A percentile compares a stretch with the other conserved stretches of the same genome.
Evolutionary conservation across 2,329 filamentous ascomycete genomes (phyloP).

Genomic region (Calonectria pseudoturangicola): DNA sequence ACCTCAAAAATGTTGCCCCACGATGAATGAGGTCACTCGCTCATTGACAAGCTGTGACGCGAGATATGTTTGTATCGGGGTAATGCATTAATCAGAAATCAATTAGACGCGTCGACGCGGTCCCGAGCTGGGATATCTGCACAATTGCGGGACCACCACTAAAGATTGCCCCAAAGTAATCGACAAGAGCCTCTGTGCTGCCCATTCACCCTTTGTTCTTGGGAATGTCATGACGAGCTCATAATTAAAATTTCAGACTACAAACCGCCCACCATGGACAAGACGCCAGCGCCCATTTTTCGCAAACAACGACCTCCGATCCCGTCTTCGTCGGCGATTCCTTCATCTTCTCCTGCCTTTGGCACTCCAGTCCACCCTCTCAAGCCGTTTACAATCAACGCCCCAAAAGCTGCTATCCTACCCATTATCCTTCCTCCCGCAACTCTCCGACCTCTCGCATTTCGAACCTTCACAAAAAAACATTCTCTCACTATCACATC

Average conservation of each 20-base stretch:
- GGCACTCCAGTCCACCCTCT: constrained; percentile 90
- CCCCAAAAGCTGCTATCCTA: constrained; percentile 80
- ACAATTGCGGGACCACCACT: constrained; percentile 40
- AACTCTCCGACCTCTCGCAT: constrained; percentile 91
- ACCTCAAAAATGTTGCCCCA: constrained; percentile 34
- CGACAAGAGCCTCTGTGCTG: constrained; percentile 18
- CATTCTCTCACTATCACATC: constrained; percentile 95
- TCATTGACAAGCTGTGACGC: constrained; percentile 23
- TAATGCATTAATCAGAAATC: constrained; percentile 58
- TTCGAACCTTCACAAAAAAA: constrained; percentile 97
- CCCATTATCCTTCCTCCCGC: constrained; percentile 92
- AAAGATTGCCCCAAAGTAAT: constrained; percentile 29
- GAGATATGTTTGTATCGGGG: constrained; percentile 46
- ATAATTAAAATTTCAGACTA: constrained; percentile 9
- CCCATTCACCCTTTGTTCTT: not conserved
- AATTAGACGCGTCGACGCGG: constrained; percentile 65
- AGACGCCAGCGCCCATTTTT: constrained; percentile 62
- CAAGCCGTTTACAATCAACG: constrained; percentile 74
- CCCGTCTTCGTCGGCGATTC: constrained; percentile 76
- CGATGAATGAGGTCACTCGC: constrained; percentile 60
- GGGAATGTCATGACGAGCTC: constrained; percentile 45
- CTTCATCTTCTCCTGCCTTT: constrained; percentile 93
- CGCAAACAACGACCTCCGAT: constrained; percentile 58
- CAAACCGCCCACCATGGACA: constrained; percentile 58
- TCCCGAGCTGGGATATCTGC: constrained; percentile 9